Base-by-base conservation (phyloP, 495 filamentous ascomycete species). In the Chaetomium tenue region DNA sequence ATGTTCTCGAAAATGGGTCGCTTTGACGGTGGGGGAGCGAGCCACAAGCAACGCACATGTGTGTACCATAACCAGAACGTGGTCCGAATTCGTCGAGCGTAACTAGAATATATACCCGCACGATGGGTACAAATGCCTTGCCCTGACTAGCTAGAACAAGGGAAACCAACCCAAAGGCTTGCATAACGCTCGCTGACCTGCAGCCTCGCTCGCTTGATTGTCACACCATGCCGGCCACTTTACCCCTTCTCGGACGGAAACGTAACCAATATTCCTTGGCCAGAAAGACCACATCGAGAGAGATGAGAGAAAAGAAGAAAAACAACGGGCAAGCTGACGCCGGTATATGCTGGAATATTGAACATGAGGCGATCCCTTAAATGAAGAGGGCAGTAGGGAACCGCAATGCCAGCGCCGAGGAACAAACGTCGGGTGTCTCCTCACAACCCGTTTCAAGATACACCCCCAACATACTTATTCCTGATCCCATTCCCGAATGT, bases 1-100 rank as follows among this genome's bases (percentile, higher is more conserved):
- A 81, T 22, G 82, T 91, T 7, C 79, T 93, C 3, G 89, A 92
- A 58, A 73, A 77, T 0, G 90, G 90, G 1, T 88, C 91, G 68
- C 77, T 81, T 42, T 86, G 82, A 58, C 25, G 58, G 68, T 26
- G 58, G 6, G 40, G 55, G 15, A 13, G 13, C 20, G 15, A 13
- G 13, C 20, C 33, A 2, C 33, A 44, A 52, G 42, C 18, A 25
- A 12, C 18, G 25, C n/a, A 63, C 37, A 50, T 3, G 39, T 25
- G 53, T 18, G 26, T 37, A 33, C 22, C 60, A 3, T 23, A 20
- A 8, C 46, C 20, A 50, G 16, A 44, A 2, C 40, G 4, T 20
- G 23, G 53, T 58, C 51, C 46, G 48, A 39, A 55, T 65, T 52
- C 47, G 50, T 55, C 44, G 44, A 58, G 46, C 16, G 46, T 46